Evolutionary conservation across 2,329 filamentous ascomycete species (phyloP).

Genomic region (Aspergillus costaricaensis): DNA sequence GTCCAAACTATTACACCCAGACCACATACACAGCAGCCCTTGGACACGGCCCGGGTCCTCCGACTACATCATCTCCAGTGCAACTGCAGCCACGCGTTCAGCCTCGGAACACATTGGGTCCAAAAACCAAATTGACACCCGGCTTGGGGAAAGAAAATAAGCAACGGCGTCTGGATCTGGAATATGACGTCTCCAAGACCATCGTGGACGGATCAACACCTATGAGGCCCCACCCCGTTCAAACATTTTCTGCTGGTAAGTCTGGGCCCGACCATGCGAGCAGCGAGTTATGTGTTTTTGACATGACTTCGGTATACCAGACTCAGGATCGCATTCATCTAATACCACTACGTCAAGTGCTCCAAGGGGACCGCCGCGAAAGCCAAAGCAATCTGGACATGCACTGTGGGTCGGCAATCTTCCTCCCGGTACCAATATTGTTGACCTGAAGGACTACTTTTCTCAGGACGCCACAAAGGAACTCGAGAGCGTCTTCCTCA

Average conservation of each 20-base stretch:
- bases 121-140: neutral
- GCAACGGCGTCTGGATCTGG: conserved; percentile 14
- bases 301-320: conserved; percentile 15
- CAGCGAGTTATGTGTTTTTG: neutral
- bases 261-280: neutral
- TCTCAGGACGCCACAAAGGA: conserved; percentile 72
- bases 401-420: conserved; percentile 96
- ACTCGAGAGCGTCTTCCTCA: conserved; percentile 87
- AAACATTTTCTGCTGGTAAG: conserved; percentile 25
- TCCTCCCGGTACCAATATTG: conserved; percentile 77
- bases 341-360: conserved; percentile 25
- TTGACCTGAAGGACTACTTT: conserved; percentile 87
- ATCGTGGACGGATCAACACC: conserved; percentile 42
- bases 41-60: conserved; percentile 18
- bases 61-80: conserved; percentile 3
- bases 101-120: conserved; percentile 6
- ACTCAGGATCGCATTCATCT: conserved; percentile 9
- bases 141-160: conserved; percentile 6
- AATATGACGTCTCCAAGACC: conserved; percentile 39
- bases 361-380: conserved; percentile 65
- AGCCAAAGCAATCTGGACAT: conserved; percentile 73
- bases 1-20: conserved; percentile 28
- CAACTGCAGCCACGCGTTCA: conserved; percentile 11
- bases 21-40: conserved; percentile 26
- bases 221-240: conserved; percentile 23